A percentile compares a stretch with the other conserved stretches of the same genome.
These are phyloP conservation scores for Ambrosiella beaveri DNA, from an alignment of 2,329 filamentous ascomycete species.

Conservation along the genomic window DNA sequence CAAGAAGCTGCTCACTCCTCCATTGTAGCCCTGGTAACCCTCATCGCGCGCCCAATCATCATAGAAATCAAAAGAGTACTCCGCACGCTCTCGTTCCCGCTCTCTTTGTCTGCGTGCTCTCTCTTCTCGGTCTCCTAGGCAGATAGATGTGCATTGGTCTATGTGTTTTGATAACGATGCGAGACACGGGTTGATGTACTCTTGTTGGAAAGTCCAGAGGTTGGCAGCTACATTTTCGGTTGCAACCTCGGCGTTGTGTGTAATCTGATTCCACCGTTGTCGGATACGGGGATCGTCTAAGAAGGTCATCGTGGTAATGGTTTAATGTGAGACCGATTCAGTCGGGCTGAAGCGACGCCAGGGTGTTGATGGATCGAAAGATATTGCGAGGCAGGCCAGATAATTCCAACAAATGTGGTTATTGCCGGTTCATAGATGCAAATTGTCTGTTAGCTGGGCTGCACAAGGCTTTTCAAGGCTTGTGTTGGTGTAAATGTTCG, in stretches of 20 bases:
- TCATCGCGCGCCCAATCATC: constrained; percentile 76
- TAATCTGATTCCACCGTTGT: constrained; percentile 84
- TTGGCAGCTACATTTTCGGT: constrained; percentile 84
- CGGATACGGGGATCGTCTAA: constrained; percentile 74
- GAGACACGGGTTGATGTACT: constrained; percentile 71
- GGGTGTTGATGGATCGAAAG: not conserved
- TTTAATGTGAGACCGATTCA: not conserved
- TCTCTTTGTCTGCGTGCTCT: constrained; percentile 51
- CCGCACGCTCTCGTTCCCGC: constrained; percentile 46
- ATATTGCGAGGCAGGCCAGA: not conserved
- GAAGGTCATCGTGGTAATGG: constrained; percentile 32
- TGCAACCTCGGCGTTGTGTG: constrained; percentile 74
- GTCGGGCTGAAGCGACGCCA: not conserved
- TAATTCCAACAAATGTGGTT: not conserved
- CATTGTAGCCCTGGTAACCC: constrained; percentile 18
- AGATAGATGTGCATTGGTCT: constrained; percentile 54
- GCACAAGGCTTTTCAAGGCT: not conserved
- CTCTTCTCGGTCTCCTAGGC: constrained; percentile 56
- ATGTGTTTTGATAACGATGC: constrained; percentile 47
- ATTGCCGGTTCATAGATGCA: not conserved
- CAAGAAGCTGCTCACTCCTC: constrained; percentile 34
- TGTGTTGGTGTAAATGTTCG: not conserved
- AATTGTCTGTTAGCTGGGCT: too few relatives aligned
- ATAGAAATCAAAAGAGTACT: constrained; percentile 91
- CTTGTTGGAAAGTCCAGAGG: constrained; percentile 75